Evolutionary conservation across 495 filamentous ascomycete species (phyloP).

Genomic region (Tetracladium marchalianum): DNA sequence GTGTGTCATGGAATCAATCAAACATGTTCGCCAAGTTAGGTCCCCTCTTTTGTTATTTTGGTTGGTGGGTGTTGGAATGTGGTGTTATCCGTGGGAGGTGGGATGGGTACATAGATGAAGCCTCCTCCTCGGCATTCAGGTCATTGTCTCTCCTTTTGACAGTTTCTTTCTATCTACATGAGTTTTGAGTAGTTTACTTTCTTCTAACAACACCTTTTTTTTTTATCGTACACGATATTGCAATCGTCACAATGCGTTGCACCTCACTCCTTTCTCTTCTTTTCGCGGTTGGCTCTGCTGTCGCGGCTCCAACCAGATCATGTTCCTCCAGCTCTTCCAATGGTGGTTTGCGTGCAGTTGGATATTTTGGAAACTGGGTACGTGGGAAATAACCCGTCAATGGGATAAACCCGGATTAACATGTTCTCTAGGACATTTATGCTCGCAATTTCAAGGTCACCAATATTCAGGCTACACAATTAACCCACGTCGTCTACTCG

Average conservation of each 20-base stretch:
- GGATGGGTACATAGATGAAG: too few relatives aligned
- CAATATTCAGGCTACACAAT: constrained; percentile 72
- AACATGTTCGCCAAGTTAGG: too few relatives aligned
- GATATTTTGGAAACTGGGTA: constrained; percentile 10
- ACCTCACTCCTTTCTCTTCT: not conserved
- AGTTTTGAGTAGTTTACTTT: too few relatives aligned
- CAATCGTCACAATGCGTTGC: constrained; percentile 3
- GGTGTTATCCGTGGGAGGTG: too few relatives aligned
- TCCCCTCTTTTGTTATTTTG: too few relatives aligned
- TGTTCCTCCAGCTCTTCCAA: not conserved
- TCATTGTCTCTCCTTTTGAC: too few relatives aligned
- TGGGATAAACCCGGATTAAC: not conserved
- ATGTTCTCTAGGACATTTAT: constrained; percentile 60
- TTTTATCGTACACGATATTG: not conserved
- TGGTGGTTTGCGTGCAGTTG: not conserved
- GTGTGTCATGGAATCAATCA: too few relatives aligned
- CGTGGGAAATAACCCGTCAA: not conserved
- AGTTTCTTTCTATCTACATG: too few relatives aligned
- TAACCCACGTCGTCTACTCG: constrained; percentile 79
- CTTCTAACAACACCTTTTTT: too few relatives aligned
- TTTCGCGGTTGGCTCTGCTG: not conserved
- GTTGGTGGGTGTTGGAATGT: too few relatives aligned
- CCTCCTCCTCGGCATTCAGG: too few relatives aligned
- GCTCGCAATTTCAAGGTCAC: constrained; percentile 75
- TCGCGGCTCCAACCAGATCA: not conserved